phyloP scores from a whole-genome alignment of 208 protist genomes.

The Phytomonas serpens region DNA sequence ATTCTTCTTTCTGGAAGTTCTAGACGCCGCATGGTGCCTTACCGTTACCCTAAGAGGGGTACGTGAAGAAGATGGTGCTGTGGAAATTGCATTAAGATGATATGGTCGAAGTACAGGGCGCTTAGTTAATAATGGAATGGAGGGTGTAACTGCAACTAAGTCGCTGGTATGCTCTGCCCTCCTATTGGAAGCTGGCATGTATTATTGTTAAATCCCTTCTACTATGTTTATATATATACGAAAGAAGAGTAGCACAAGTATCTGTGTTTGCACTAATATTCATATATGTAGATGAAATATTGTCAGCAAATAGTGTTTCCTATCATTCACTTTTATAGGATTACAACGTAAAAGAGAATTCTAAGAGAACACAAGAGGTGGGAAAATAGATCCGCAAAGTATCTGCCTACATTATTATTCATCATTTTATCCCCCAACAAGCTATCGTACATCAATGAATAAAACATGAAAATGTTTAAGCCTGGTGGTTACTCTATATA shows the following conservation, averaged over 20 bases:
- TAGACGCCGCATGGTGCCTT: no score
- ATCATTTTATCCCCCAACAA: background rate
- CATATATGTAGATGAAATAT: background rate
- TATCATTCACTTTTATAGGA: background rate
- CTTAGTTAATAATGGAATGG: background rate
- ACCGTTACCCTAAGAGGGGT: no score
- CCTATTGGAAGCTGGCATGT: background rate
- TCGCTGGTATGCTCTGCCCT: background rate
- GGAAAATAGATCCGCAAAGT: background rate
- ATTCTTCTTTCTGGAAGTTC: no score
- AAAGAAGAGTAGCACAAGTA: no score
- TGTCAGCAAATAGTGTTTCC: background rate
- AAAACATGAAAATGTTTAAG: no score
- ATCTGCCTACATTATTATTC: background rate
- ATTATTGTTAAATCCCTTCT: background rate
- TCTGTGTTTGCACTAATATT: no score
- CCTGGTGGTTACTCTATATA: background rate
- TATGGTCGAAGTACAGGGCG: background rate
- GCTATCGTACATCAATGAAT: no score
- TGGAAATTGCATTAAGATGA: background rate
- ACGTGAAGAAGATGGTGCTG: no score
- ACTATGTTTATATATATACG: background rate
- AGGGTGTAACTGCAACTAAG: background rate
- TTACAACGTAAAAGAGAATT: background rate
- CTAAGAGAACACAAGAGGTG: background rate